Evolutionary conservation across 441 rosid species (phyloP), one percentile per base, ranked within the genome.

Genomic region (Dalechampia spathulata): DNA sequence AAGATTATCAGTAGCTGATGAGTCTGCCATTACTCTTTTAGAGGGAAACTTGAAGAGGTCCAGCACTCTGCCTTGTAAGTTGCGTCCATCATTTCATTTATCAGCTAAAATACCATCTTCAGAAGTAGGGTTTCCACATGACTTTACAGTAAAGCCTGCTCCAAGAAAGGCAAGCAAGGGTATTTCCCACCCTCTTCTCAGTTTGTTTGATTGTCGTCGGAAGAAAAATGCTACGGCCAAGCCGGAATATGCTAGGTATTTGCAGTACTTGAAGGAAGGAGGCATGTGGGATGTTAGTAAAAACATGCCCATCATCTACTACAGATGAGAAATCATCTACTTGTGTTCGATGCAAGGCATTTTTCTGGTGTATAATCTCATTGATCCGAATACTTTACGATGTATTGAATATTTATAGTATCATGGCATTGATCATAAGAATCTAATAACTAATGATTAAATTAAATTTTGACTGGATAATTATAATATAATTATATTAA

Each of bases 251-350:
- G 72, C 79, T 0, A 80, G 94, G 78, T 88, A 88, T 63, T 30
- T 88, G 36, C 78, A 80, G 67, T 88, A 88, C 32, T 71, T 85
- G 11, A 88, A 73, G 70, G 91, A 85, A 38, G 89, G 83, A 11
- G 96, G 94, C 20, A 55, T 59, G 13, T 81, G 87, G 87, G 82
- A 80, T 67, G 40, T 17, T 0, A 61, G 53, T 20, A 71, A 79
- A n/a, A 74, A 70, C 60, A 61, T 42, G 60, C 81, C 90, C 11
- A 76, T 75, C 2, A 64, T 81, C 15, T 62, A 78, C 44, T 72
- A 63, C 48, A 67, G 66, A 50, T 80, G 49, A 57, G 3, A 3
- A n/a, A n/a, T n/a, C n/a, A n/a, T n/a, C n/a, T n/a, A n/a, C n/a
- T n/a, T n/a, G n/a, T n/a, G n/a, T n/a, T n/a, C n/a, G n/a, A n/a